Base-by-base conservation (phyloP, 1,139 yeast genomes). In the Kodamaea alishanica region DNA sequence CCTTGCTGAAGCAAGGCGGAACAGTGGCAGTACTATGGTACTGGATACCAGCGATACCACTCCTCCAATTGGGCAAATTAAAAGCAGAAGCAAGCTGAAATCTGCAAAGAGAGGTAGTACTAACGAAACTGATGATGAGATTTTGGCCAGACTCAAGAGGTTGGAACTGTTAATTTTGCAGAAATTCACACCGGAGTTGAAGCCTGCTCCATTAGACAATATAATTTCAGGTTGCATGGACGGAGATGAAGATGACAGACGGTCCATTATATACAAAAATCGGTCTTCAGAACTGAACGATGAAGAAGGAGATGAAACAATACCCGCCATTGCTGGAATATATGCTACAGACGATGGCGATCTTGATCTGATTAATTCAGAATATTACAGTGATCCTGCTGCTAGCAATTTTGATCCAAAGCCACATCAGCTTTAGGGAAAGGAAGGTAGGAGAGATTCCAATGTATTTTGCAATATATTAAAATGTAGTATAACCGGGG, bases 101-200 rank as follows among this genome's bases (percentile, higher is more conserved):
- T 20, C 20, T 12, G 5, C 4, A 3, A 28, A 10, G 9, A 22
- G 24, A 12, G 33, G 3, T n/a, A 29, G 42, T 11, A 35, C 26
- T 6, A 36, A 29, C 22, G 24, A 20, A 10, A 28, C 11, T 7
- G 40, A 40, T n/a, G 38, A 42, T 7, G 50, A 44, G 26, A 42
- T 47, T 8, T 29, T 46, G 12, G 46, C 37, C 12, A 22, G 50
- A 24, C 37, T 48, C 30, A 39, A 37, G 26, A 28, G 47, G 23
- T 37, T 48, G 24, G 52, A 48, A 27, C 36, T 30, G 34, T 30
- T 47, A 9, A 33, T 47, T 26, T 8, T 38, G 8, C 33, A 26
- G n/a, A 38, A 33, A 22, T 24, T 37, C 5, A 27, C 40, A 9
- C 32, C 34, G 7, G 34, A 34, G 8, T 27, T 23, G 8, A 15